Conservation (phyloP, 179 eudicot genomes). For the Spinacia oleracea region DNA sequence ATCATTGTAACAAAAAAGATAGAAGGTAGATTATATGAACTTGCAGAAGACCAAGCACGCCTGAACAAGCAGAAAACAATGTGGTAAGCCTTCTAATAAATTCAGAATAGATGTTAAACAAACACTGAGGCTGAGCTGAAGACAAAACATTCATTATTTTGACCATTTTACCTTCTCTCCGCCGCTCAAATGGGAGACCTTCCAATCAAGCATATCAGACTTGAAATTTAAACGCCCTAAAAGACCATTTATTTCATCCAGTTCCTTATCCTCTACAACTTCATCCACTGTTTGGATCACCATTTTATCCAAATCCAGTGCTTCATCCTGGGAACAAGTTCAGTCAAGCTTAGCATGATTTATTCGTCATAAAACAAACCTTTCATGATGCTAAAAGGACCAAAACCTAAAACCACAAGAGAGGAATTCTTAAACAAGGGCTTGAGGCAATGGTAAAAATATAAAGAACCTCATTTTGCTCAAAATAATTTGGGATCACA, state of each 20-base stretch:
- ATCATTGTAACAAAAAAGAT: no score
- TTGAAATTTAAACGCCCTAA: constrained; percentile 92
- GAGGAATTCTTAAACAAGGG: not conserved
- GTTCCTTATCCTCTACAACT: constrained; percentile 94
- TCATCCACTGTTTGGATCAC: constrained; percentile 92
- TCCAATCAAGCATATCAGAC: constrained; percentile 95
- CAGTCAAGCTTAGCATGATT: constrained; percentile 12
- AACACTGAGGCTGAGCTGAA: not conserved
- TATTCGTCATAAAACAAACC: not conserved
- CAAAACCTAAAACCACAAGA: not conserved
- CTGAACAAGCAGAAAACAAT: constrained; percentile 38
- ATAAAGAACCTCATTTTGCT: constrained; percentile 83
- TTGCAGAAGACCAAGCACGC: constrained; percentile 94
- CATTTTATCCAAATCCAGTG: constrained; percentile 81
- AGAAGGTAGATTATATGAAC: no score
- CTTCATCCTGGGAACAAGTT: constrained; percentile 63
- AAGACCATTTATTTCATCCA: constrained; percentile 93
- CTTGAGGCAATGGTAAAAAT: not conserved
- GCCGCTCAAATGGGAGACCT: constrained; percentile 90
- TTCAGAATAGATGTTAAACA: not conserved
- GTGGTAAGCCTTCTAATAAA: constrained; percentile 4
- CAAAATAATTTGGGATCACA: constrained; percentile 92
- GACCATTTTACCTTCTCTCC: constrained; percentile 79
- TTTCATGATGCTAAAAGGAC: not conserved
- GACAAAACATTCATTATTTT: not conserved